Evolutionary conservation across 306 rosid genomes (phyloP), one percentile per base, ranked within the genome.

Genomic region (Lathyrus sativus): DNA sequence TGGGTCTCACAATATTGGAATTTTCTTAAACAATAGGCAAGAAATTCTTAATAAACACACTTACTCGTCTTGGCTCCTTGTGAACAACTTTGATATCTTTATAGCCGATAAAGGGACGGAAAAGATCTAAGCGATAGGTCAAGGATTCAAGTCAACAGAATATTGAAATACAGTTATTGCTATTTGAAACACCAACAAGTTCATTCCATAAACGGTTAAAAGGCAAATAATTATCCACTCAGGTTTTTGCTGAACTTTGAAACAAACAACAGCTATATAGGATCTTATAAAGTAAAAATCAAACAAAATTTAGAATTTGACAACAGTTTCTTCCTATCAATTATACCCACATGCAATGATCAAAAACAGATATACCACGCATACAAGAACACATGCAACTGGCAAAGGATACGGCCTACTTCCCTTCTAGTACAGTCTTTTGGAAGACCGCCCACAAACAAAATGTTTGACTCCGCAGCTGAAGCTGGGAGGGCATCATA

Each of bases 41-140:
- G 26, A 62, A 69, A 43, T 19, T 62, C 61, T 68, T 55, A 53
- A 68, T 29, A 5, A 42, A 50, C 37, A 73, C 5, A 83, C 95
- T 90, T 83, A 90, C 97, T 26, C 79, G 86, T 81, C 97, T 86
- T 43, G 97, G 84, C 82, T 81, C 92, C 90, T 83, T 90, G 92
- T 88, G 95, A 71, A 90, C 84, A 70, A 88, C 82, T 78, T 38
- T 86, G 74, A 86, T 79, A 42, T 88, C 96, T 68, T 86, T 83
- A 57, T 77, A 86, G 70, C 95, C 96, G 65, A 90, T 74, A 79
- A 88, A 88, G 26, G 95, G 96, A 46, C 90, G 92, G 75, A 90
- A 90, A 63, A 90, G 84, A 74, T 90, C 96, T 90, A 53, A 12
- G 37, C 19, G 31, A 59, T 5, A 46, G 48, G 87, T 86, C 81